Percentiles rank a stretch among this genome's conserved stretches.
Conservation (phyloP, 176 grass and related monocot genomes). For the Echinochloa phyllopogon region DNA sequence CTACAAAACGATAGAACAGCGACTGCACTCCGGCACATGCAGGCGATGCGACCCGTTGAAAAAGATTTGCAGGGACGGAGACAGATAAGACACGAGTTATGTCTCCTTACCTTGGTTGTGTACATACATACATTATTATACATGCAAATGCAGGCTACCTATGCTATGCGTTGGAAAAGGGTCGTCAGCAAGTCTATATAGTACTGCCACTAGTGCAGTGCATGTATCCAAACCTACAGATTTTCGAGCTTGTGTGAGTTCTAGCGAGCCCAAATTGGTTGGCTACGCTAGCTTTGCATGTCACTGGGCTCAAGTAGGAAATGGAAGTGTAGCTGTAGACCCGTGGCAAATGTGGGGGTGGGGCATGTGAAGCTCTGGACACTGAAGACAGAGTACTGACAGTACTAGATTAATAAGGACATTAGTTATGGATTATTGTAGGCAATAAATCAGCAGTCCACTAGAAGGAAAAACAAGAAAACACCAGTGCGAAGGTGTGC, state of each 20-base stretch:
- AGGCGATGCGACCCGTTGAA: constrained; percentile 26
- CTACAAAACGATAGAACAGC: constrained; percentile 37
- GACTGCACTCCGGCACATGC: constrained; percentile 46
- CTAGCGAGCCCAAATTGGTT: neutral
- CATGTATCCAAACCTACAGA: constrained; percentile 3
- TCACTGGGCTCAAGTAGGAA: neutral
- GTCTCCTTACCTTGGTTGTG: constrained; percentile 10
- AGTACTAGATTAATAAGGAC: neutral
- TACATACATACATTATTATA: constrained; percentile 34
- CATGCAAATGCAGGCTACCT: neutral
- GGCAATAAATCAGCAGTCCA: neutral
- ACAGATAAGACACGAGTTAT: constrained; percentile 38
- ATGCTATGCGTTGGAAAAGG: constrained; percentile 30
- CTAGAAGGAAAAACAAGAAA: neutral
- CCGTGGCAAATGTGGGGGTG: constrained; percentile 19
- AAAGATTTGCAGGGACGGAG: constrained; percentile 27
- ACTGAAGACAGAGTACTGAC: constrained; percentile 20
- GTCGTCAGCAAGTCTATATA: neutral
- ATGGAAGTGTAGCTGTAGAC: neutral
- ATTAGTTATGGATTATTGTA: neutral
- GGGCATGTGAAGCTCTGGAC: constrained; percentile 18
- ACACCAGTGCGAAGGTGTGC: neutral
- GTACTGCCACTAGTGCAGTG: neutral
- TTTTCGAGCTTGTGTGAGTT: neutral
- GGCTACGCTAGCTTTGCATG: neutral